Evolutionary conservation across 2,329 filamentous ascomycete species (phyloP).

Genomic region (Amauroascus verrucosus): DNA sequence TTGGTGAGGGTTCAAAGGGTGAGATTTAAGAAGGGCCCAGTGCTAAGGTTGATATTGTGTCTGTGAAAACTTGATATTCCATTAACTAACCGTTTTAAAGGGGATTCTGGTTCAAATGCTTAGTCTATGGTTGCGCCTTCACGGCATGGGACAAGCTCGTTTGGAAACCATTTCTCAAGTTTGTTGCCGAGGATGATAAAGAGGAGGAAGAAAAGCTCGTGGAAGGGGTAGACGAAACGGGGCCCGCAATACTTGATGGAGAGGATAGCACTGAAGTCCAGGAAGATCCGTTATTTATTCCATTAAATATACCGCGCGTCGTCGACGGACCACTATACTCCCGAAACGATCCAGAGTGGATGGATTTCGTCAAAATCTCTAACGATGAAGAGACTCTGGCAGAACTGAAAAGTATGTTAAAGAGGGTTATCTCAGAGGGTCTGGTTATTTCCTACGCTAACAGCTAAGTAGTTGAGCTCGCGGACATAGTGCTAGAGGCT

Average conservation of each 20-base stretch:
- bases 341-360: slow-evolving; percentile 13
- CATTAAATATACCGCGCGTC: slow-evolving; percentile 11
- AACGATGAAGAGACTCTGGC: background rate
- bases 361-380: slow-evolving; percentile 4
- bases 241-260: background rate
- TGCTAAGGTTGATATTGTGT: slow-evolving; percentile 2
- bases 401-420: slow-evolving; percentile 1
- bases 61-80: background rate
- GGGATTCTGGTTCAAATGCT: slow-evolving; percentile 2
- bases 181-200: slow-evolving; percentile 5
- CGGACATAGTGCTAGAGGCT: background rate
- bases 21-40: slow-evolving; percentile 10
- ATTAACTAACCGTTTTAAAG: background rate
- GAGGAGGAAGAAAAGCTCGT: background rate
- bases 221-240: background rate
- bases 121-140: background rate
- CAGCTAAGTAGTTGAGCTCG: background rate
- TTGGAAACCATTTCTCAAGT: slow-evolving; percentile 1
- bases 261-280: background rate
- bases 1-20: slow-evolving; percentile 13
- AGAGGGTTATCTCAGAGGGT: background rate
- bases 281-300: slow-evolving; percentile 14
- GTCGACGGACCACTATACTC: slow-evolving; percentile 8
- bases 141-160: slow-evolving; percentile 1
- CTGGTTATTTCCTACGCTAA: background rate